Base-by-base conservation (phyloP, 805 yeast genomes). In the Starmerella apis region DNA sequence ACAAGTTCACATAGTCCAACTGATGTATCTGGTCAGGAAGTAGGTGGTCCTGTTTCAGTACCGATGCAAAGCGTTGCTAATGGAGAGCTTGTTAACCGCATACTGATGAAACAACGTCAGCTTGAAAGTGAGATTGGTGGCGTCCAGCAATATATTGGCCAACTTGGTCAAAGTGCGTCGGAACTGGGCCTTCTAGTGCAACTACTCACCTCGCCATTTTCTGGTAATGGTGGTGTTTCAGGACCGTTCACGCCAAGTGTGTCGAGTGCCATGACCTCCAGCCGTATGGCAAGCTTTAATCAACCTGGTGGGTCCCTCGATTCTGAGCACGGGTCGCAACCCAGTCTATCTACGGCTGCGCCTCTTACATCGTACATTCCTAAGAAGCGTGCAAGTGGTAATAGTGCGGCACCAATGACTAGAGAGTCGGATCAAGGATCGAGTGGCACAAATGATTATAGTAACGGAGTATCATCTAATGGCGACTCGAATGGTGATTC, bases 131-230 rank as follows among this genome's bases (percentile, higher is more conserved):
- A 51, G 27, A 50, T 55, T 18, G 16, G 41, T 8, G 35, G 30
- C 7, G 33, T 54, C 23, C 54, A 54, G 47, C 49, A 54, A 42
- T 24, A 27, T 20, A 16, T 54, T 5, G 32, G 46, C 32, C 48
- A 42, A 32, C 51, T 55, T 13, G 48, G 52, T 22, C 55, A 50
- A 27, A 47, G 53, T 24, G 52, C 52, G 4, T 48, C 47, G n/a
- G 58, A 55, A 38, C 46, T 55, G 10, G 56, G 58, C 6, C 33
- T 43, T 25, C 46, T 52, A 1, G 54, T 53, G 23, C 56, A 55
- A 43, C 51, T 53, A 18, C 48, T 55, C 14, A 47, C 51, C 4
- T 32, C 43, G 16, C 32, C 52, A 20, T 27, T 27, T 36, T 24
- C 48, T 10, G 30, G 20, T 20, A 20, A 25, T 11, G 33, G 39